Percentiles rank a stretch among this genome's conserved stretches.
Conservation (phyloP, 371 early-diverging fungal genomes). For the Mortierella sp. region DNA sequence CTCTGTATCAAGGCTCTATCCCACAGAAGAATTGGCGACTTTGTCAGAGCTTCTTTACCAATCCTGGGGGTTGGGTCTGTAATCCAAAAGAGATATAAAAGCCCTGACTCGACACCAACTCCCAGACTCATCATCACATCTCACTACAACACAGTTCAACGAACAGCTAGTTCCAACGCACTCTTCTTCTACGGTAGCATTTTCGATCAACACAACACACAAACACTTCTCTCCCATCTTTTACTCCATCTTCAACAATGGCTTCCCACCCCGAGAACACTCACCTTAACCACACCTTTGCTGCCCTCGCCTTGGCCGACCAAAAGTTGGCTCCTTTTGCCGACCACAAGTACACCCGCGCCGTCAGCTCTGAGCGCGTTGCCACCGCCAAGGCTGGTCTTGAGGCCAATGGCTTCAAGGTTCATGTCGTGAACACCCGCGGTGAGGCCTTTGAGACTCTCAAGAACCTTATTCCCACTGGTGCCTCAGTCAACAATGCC, state of each 20-base stretch:
- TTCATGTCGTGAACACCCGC: constrained; percentile 11
- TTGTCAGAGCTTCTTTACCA: no score
- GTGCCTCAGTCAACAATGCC: constrained; percentile 29
- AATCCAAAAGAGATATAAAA: no score
- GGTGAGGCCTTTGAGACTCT: constrained; percentile 27
- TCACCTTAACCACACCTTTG: constrained; percentile 51
- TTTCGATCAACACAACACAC: no score
- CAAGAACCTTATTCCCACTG: constrained; percentile 28
- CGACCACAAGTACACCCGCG: constrained; percentile 32
- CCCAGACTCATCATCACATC: no score
- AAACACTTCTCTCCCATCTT: not conserved
- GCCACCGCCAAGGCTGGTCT: constrained; percentile 33
- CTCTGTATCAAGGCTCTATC: no score
- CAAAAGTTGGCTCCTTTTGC: constrained; percentile 48
- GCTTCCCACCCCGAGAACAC: constrained; percentile 45
- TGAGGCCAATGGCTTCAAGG: constrained; percentile 24
- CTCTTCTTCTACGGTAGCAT: no score
- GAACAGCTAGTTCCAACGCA: no score
- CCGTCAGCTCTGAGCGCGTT: constrained; percentile 41
- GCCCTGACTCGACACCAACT: no score
- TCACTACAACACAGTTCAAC: no score
- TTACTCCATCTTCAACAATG: constrained; percentile 5
- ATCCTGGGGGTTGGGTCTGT: no score
- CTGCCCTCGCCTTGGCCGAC: constrained; percentile 45
- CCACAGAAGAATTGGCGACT: no score